Conservation (phyloP, 768 basidiomycete genomes). For the Termitomyces sp. region DNA sequence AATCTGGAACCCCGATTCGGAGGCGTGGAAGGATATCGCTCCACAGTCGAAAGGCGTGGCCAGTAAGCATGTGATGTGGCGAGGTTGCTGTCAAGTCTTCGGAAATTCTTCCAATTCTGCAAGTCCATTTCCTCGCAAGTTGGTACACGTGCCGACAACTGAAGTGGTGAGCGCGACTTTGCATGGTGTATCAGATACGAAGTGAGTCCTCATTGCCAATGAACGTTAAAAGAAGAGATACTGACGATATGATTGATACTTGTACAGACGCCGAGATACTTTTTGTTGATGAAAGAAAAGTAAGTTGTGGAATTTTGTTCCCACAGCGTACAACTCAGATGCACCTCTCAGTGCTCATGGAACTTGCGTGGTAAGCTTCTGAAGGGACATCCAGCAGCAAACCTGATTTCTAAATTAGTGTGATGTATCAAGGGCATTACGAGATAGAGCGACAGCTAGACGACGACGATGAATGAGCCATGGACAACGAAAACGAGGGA, state of each 20-base stretch:
- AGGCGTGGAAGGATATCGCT: not conserved
- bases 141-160: not conserved
- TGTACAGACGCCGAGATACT: not conserved
- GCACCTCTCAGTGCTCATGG: not conserved
- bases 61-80: slow-evolving; percentile 7
- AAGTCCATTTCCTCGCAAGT: not conserved
- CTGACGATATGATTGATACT: not conserved
- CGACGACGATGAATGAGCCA: not conserved
- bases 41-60: slow-evolving; percentile 2
- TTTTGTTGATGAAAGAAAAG: not conserved
- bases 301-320: not conserved
- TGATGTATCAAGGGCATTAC: slow-evolving; percentile 1
- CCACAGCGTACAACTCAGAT: not conserved
- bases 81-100: slow-evolving; percentile 1
- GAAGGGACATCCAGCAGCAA: not conserved
- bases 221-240: not conserved
- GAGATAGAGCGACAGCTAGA: not conserved
- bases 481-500: not conserved
- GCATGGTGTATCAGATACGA: not conserved
- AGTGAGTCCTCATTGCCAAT: not conserved
- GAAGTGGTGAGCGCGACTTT: not conserved
- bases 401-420: slow-evolving; percentile 3
- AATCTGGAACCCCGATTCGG: slow-evolving; percentile 4
- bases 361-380: not conserved
- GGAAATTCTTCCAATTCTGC: not conserved